A percentile compares a stretch with the other conserved stretches of the same genome.
phyloP scores from a whole-genome alignment of 1,284 basidiomycete species.

The Apiotrichum mycotoxinovorans region DNA sequence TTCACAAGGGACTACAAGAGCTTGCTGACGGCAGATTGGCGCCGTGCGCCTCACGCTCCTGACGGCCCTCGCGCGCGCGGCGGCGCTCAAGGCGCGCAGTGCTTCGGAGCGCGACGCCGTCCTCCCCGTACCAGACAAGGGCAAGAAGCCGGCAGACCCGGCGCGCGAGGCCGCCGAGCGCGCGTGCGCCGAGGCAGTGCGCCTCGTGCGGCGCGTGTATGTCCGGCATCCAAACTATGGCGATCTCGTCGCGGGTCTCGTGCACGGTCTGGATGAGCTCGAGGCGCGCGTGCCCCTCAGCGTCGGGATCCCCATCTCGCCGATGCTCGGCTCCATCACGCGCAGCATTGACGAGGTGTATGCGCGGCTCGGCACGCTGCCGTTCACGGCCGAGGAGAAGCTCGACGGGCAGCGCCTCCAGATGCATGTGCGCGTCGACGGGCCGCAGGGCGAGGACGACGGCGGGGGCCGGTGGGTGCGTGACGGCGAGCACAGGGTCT shows the following conservation, averaged over 20 bases:
- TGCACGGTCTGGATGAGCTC: conserved; percentile 64
- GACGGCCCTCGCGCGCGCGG: conserved; percentile 74
- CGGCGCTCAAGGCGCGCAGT: conserved; percentile 59
- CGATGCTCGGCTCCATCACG: conserved; percentile 57
- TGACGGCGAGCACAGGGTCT: conserved; percentile 49
- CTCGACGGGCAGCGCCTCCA: conserved; percentile 86
- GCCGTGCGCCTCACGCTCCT: conserved; percentile 81
- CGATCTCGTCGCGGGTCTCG: conserved; percentile 66
- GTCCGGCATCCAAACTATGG: conserved; percentile 86
- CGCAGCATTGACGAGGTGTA: conserved; percentile 82
- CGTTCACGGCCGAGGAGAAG: conserved; percentile 76
- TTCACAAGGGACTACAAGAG: conserved; percentile 60
- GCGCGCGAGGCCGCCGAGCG: conserved; percentile 54
- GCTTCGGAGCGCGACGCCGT: conserved; percentile 49
- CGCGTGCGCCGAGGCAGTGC: conserved; percentile 60
- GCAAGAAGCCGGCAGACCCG: conserved; percentile 49
- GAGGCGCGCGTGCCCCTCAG: conserved; percentile 66
- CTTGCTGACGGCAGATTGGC: conserved; percentile 67
- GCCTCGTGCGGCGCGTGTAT: conserved; percentile 68
- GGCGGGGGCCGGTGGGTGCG: conserved; percentile 50
- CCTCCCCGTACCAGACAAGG: conserved; percentile 41
- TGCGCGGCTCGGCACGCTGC: conserved; percentile 61
- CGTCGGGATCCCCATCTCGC: conserved; percentile 60
- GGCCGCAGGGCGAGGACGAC: conserved; percentile 44
- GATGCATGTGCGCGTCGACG: conserved; percentile 61